Evolutionary conservation across 2,329 filamentous ascomycete species (phyloP), one percentile per base, ranked within the genome.

Genomic region (Epichloe scottii): DNA sequence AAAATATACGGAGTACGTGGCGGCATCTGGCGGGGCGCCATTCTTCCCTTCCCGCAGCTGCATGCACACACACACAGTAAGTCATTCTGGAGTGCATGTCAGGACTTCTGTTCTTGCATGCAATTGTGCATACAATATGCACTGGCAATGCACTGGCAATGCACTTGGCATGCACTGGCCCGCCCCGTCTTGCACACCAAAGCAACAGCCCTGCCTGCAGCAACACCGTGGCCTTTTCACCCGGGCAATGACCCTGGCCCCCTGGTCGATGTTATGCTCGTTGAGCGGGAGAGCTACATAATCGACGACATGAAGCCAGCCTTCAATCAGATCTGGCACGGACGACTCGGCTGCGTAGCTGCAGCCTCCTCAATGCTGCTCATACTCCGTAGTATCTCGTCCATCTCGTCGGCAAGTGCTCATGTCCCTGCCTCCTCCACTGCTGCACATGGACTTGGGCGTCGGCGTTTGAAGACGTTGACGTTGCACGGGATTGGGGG

Each of bases 261-360:
- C 30, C 43, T 37, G 39, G 41, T 51, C 15, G 33, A 41, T 17
- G 44, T 48, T 44, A 51, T 55, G 49, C 49, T 52, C 40, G 39
- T 49, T 19, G 45, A 51, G 51, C 54, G 53, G 56, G 55, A 57
- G 52, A 53, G 56, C 57, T 56, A n/a, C n/a, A n/a, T n/a, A 57
- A 58, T 53, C 35, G 17, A 46, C 50, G 44, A 40, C 33, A 42
- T 48, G 46, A 48, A 8, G 3, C 30, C 26, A 11, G 39, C 46
- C 15, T 30, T 51, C 21, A 14, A 19, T 48, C 45, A 51, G 50
- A 48, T 51, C 50, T 44, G 26, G 38, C 30, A 47, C 34, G 43
- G 44, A 35, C 21, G 17, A 37, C 30, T 11, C 19, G 30, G 40
- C n/a, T 45, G 21, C 17, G 23, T 21, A 17, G 33, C 19, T 15